Evolutionary conservation across 1,284 basidiomycete genomes (phyloP), one percentile per base, ranked within the genome.

Genomic region (Ganoderma sp.): DNA sequence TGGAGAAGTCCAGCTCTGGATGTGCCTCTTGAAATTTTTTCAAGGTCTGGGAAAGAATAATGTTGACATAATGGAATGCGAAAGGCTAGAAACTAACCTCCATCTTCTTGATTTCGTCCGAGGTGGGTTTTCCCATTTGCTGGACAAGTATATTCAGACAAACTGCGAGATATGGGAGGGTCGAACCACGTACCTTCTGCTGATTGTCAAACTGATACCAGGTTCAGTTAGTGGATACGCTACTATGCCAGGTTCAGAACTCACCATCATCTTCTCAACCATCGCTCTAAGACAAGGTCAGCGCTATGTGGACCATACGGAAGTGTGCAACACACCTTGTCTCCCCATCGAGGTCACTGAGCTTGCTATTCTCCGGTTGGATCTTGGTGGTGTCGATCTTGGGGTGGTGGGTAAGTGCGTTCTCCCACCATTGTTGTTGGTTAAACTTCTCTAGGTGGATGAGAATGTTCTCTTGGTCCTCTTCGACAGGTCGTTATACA

Each of bases 251-350:
- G 15, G 19, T 10, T n/a, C 3, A 12, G 19, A 50, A 78, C 92
- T 75, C 81, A 96, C 97, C 97, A 99, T 99, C 98, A 99, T 99
- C 84, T 99, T 99, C 82, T 99, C 98, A 0, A 99, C 98, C 94
- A 99, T 95, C 0, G 94, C 95, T 74, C 97, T 94, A 76, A 17
- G 63, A 25, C 50, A 61, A 56, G 8, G 43, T 59, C 56, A 12
- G 56, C 32, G 59, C 17, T 10, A 10, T n/a, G 39, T 14, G 60
- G 15, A 52, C 64, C 80, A 58, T 15, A 60, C 6, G 6, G n/a
- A 25, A 25, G 22, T 58, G 7, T 22, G 17, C 32, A 10, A 25
- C 65, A 41, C 75, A 92, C 93, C 94, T 89, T 2, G 95, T 96
- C 78, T 97, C 95, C 25, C 91, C 93, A 76, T 99, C 98, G 41